Evolutionary conservation across 768 basidiomycete species (phyloP).

Genomic region (Russula sp.): DNA sequence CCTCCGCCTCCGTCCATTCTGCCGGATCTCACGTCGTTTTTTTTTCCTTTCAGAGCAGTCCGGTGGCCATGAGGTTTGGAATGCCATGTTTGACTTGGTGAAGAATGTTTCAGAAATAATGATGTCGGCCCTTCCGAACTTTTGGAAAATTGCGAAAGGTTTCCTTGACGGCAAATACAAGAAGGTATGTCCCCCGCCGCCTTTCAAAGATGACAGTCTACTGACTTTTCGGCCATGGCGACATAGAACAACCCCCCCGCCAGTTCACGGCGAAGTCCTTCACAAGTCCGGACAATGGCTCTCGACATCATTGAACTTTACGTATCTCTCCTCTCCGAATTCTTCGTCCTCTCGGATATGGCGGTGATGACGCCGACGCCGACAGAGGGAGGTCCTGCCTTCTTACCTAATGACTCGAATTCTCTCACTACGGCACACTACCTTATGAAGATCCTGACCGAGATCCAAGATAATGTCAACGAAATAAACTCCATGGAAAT

Average conservation of each 20-base stretch:
- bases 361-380: slow-evolving; percentile 49
- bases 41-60: slow-evolving; percentile 46
- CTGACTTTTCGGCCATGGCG: neutral
- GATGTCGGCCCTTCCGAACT: slow-evolving; percentile 78
- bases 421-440: slow-evolving; percentile 79
- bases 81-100: slow-evolving; percentile 66
- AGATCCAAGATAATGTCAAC: slow-evolving; percentile 79
- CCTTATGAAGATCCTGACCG: slow-evolving; percentile 69
- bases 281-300: slow-evolving; percentile 82
- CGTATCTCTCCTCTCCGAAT: slow-evolving; percentile 75
- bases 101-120: slow-evolving; percentile 85
- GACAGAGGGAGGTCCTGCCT: slow-evolving; percentile 31
- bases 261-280: slow-evolving; percentile 66
- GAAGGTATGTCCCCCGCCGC: slow-evolving; percentile 44
- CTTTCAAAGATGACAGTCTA: neutral
- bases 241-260: slow-evolving; percentile 26
- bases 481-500: slow-evolving; percentile 80
- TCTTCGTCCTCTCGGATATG: slow-evolving; percentile 77
- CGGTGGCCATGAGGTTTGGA: slow-evolving; percentile 74
- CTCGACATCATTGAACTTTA: slow-evolving; percentile 82
- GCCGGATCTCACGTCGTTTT: neutral
- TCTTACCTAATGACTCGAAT: slow-evolving; percentile 70
- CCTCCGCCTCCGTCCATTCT: neutral
- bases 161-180: slow-evolving; percentile 93
- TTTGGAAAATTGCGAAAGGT: slow-evolving; percentile 86